A percentile compares a stretch with the other conserved stretches of the same genome.
These are phyloP conservation scores for Verticillium dahliae DNA, from an alignment of 2,329 filamentous ascomycete species.

Conservation along the genomic window DNA sequence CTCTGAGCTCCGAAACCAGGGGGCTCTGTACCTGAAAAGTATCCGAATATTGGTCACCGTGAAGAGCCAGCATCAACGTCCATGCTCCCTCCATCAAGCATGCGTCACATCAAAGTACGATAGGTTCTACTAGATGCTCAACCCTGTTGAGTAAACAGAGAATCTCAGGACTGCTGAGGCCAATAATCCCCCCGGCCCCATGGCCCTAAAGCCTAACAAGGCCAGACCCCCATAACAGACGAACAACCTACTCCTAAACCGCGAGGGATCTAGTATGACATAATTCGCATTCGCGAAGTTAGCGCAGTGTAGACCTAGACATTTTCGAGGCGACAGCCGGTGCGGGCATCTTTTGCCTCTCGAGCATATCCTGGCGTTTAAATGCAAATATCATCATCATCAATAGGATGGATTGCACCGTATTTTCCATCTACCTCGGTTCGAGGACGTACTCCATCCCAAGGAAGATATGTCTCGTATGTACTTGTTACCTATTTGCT, in stretches of 20 bases:
- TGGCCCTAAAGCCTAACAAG: not conserved
- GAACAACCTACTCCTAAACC: not conserved
- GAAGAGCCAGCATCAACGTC: no score
- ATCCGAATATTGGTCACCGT: no score
- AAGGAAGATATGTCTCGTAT: no score
- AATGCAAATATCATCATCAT: not conserved
- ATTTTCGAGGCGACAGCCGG: not conserved
- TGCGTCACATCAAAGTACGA: not conserved
- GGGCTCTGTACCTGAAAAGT: no score
- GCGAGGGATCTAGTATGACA: not conserved
- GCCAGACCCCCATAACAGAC: not conserved
- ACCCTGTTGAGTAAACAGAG: not conserved
- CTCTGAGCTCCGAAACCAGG: no score
- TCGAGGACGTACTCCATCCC: no score
- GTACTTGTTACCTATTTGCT: no score
- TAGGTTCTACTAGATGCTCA: not conserved
- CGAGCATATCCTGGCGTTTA: not conserved
- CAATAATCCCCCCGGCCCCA: not conserved
- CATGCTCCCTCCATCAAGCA: no score
- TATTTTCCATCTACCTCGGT: no score
- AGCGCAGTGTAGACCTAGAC: not conserved
- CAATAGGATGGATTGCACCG: no score
- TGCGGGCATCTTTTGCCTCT: not conserved
- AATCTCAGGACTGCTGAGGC: not conserved
- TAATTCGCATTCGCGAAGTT: not conserved